Conservation (phyloP, 768 basidiomycete species). For the Pleurotus tuber-regium region DNA sequence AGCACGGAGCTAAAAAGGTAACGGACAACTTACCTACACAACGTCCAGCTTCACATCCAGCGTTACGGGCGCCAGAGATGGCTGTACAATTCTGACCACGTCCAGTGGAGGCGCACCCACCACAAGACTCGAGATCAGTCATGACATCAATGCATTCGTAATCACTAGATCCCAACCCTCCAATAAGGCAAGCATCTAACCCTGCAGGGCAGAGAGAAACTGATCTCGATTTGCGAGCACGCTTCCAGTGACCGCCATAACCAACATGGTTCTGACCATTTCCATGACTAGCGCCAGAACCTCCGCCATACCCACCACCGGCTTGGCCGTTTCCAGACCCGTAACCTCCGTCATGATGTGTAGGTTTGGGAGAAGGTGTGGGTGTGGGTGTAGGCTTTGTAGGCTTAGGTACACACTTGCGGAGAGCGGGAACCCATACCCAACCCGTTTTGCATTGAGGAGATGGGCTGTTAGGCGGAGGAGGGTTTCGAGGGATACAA, state of each 20-base stretch:
- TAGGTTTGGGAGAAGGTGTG: conserved; percentile 37
- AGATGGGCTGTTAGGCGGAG: conserved; percentile 34
- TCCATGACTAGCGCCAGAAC: conserved; percentile 17
- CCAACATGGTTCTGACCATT: conserved; percentile 25
- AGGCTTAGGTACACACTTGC: conserved; percentile 37
- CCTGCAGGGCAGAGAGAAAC: conserved; percentile 48
- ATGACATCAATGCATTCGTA: conserved; percentile 65
- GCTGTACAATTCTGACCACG: conserved; percentile 69
- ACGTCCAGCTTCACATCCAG: conserved; percentile 58
- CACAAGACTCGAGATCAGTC: conserved; percentile 68
- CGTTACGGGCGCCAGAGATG: conserved; percentile 64
- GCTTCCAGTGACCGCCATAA: conserved; percentile 10
- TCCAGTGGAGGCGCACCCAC: conserved; percentile 67
- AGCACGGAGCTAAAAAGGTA: not conserved
- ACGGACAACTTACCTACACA: conserved; percentile 46
- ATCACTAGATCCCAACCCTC: conserved; percentile 34
- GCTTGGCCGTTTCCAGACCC: conserved; percentile 13
- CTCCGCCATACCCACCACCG: conserved; percentile 20
- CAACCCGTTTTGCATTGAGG: conserved; percentile 49
- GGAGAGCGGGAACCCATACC: conserved; percentile 40
- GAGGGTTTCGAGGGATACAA: conserved; percentile 49
- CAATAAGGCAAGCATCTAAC: conserved; percentile 56
- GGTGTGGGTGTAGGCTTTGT: conserved; percentile 28
- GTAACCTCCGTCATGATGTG: conserved; percentile 15
- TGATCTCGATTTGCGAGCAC: conserved; percentile 36